These are phyloP conservation scores for Colletotrichum lini DNA, from an alignment of 2,329 filamentous ascomycete species.

Conservation along the genomic window DNA sequence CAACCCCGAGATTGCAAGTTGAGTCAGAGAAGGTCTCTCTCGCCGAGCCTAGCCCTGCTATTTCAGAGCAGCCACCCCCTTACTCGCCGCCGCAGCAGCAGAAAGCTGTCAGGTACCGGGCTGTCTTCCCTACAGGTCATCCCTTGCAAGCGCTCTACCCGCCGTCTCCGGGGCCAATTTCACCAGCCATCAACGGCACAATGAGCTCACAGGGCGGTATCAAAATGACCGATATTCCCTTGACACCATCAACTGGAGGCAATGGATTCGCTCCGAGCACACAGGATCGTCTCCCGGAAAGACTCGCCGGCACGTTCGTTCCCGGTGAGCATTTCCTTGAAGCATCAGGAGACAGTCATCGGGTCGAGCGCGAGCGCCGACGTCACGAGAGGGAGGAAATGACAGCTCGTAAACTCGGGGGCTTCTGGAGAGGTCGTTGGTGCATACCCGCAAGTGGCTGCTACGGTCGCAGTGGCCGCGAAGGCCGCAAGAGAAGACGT, in stretches of 20 bases:
- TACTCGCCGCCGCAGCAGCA: slow-evolving; percentile 65
- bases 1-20: slow-evolving; percentile 37
- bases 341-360: slow-evolving; percentile 58
- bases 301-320: slow-evolving; percentile 62
- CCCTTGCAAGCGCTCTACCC: slow-evolving; percentile 63
- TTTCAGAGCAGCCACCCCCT: slow-evolving; percentile 65
- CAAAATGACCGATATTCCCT: slow-evolving; percentile 71
- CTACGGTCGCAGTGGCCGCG: slow-evolving; percentile 73
- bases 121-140: slow-evolving; percentile 71
- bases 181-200: slow-evolving; percentile 72
- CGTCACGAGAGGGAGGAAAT: slow-evolving; percentile 78
- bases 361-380: slow-evolving; percentile 65
- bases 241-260: slow-evolving; percentile 59
- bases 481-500: slow-evolving; percentile 74
- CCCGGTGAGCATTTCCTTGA: slow-evolving; percentile 60
- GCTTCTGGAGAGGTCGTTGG: slow-evolving; percentile 76
- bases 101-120: slow-evolving; percentile 65
- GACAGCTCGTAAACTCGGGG: slow-evolving; percentile 68
- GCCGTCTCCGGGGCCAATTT: slow-evolving; percentile 72
- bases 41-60: slow-evolving; percentile 31
- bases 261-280: slow-evolving; percentile 39
- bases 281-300: slow-evolving; percentile 56
- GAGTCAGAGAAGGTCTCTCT: slow-evolving; percentile 33
- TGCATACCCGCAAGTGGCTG: slow-evolving; percentile 75
- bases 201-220: slow-evolving; percentile 76